Conservation (phyloP, 192 early-diverging fungal species). For the Irineochytrium annulatum region DNA sequence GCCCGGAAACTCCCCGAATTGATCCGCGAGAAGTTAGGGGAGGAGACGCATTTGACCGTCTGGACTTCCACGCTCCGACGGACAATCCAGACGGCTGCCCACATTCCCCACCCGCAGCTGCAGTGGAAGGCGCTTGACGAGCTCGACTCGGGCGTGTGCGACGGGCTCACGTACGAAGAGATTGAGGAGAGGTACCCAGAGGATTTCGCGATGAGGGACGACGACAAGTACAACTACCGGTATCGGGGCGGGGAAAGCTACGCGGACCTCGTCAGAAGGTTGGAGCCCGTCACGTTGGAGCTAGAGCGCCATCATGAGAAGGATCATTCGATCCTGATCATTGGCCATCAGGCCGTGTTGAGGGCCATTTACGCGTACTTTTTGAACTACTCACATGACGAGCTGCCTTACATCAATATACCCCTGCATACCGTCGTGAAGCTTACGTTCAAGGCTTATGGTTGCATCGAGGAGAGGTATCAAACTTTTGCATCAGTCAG, state of each 20-base stretch:
- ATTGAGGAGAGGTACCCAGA: slow-evolving; percentile 90
- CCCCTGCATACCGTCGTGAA: slow-evolving; percentile 97
- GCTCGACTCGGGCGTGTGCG: slow-evolving; percentile 94
- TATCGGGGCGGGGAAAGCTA: slow-evolving; percentile 74
- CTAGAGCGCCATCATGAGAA: slow-evolving; percentile 82
- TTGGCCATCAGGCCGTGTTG: slow-evolving; percentile 97
- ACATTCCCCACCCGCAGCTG: slow-evolving; percentile 81
- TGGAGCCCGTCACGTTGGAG: slow-evolving; percentile 99
- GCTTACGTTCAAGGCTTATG: slow-evolving; percentile 94
- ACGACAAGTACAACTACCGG: slow-evolving; percentile 84
- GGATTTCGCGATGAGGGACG: slow-evolving; percentile 91
- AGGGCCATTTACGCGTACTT: slow-evolving; percentile 98
- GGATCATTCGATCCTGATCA: slow-evolving; percentile 85
- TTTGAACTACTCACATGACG: slow-evolving; percentile 86
- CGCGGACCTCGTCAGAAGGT: slow-evolving; percentile 87
- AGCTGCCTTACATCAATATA: slow-evolving; percentile 98
- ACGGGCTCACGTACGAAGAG: slow-evolving; percentile 98
- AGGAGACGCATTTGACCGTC: slow-evolving; percentile 51
- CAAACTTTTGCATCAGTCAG: slow-evolving; percentile 2
- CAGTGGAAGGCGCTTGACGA: slow-evolving; percentile 99
- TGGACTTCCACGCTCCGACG: slow-evolving; percentile 97
- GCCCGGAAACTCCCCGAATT: slow-evolving; percentile 77
- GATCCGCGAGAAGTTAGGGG: slow-evolving; percentile 67
- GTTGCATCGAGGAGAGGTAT: slow-evolving; percentile 91
- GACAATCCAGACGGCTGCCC: slow-evolving; percentile 83